Evolutionary conservation across 768 basidiomycete genomes (phyloP).

Genomic region (Tulasnella sp.): DNA sequence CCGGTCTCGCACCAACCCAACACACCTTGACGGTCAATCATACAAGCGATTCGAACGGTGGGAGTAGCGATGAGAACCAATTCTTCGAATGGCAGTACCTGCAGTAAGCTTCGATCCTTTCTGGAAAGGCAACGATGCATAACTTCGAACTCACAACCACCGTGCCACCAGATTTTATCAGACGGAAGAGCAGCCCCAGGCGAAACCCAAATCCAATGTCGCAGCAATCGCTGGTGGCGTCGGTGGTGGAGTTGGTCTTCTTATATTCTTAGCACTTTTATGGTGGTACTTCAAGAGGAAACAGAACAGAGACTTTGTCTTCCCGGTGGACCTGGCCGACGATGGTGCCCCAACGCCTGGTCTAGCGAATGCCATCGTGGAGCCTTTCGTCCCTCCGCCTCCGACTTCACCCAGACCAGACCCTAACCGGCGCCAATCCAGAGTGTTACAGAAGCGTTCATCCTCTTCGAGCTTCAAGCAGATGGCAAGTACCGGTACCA

Average conservation of each 20-base stretch:
- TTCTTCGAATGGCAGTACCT: slow-evolving; percentile 22
- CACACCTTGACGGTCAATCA: slow-evolving; percentile 16
- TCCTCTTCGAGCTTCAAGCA: not conserved
- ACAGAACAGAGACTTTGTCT: not conserved
- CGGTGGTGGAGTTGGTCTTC: not conserved
- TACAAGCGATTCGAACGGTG: slow-evolving; percentile 5
- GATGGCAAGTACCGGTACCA: not conserved
- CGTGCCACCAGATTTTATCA: not conserved
- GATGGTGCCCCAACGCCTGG: not conserved
- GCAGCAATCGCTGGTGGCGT: slow-evolving; percentile 16
- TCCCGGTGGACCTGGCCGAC: not conserved
- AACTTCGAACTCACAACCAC: not conserved
- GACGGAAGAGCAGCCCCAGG: not conserved
- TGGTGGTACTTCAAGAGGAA: slow-evolving; percentile 2
- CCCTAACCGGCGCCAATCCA: not conserved
- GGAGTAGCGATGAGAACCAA: not conserved
- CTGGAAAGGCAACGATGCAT: not conserved
- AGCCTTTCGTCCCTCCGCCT: not conserved
- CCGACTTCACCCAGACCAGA: not conserved
- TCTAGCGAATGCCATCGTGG: not conserved
- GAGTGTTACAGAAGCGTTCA: not conserved
- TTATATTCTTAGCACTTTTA: not conserved
- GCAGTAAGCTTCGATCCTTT: not conserved
- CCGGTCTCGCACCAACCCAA: not conserved
- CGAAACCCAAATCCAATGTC: not conserved